phyloP scores from a whole-genome alignment of 208 protist genomes.

The Crithidia expoeki region DNA sequence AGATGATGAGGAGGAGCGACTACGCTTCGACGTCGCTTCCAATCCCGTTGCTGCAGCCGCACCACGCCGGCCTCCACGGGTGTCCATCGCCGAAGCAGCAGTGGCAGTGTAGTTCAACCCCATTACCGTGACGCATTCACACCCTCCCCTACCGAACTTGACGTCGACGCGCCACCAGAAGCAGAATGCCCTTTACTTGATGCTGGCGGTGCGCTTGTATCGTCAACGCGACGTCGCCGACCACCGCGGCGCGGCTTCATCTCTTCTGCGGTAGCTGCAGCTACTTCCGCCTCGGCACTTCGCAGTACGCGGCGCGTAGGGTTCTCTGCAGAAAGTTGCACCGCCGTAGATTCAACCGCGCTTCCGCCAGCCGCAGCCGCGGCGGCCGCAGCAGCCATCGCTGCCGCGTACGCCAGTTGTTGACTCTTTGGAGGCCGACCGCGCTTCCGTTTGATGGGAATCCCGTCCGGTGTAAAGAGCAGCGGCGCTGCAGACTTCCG shows the following conservation, averaged over 20 bases:
- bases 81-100: background rate
- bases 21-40: conserved; percentile 19
- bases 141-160: background rate
- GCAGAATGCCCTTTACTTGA: background rate
- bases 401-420: conserved; percentile 15
- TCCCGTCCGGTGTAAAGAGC: conserved; percentile 30
- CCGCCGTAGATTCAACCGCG: background rate
- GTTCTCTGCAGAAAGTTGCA: background rate
- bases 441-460: conserved; percentile 62
- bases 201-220: background rate
- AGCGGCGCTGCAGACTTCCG: conserved; percentile 12
- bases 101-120: background rate
- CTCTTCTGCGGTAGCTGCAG: background rate
- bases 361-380: conserved; percentile 5
- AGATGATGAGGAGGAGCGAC: conserved; percentile 26
- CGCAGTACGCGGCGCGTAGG: background rate
- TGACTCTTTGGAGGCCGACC: conserved; percentile 63
- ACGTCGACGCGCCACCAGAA: background rate
- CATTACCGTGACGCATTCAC: background rate
- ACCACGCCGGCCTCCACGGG: conserved; percentile 11
- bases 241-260: conserved; percentile 19
- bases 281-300: conserved; percentile 7
- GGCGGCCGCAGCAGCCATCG: conserved; percentile 8
- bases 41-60: background rate
- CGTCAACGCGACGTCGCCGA: conserved; percentile 17